These are phyloP conservation scores for Pestalotiopsis sp. DNA, from an alignment of 2,329 filamentous ascomycete species.

Conservation along the genomic window DNA sequence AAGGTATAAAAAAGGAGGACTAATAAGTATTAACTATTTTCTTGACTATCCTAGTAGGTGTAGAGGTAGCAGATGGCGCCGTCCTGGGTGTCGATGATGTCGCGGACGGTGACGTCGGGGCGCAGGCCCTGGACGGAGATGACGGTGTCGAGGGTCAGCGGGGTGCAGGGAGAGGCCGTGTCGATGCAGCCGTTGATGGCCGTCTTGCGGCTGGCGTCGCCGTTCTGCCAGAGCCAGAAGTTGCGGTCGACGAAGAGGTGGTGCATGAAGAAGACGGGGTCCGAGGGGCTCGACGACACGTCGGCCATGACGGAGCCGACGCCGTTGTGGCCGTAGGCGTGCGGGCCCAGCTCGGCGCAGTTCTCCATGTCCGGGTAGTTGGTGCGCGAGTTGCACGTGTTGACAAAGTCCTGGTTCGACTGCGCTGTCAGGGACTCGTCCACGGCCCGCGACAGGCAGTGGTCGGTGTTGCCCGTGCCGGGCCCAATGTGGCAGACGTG, in stretches of 20 bases:
- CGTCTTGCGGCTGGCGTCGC: conserved; percentile 11
- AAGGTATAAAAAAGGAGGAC: not conserved
- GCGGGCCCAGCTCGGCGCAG: conserved; percentile 22
- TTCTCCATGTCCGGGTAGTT: conserved; percentile 16
- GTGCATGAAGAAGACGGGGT: conserved; percentile 39
- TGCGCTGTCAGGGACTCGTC: conserved; percentile 24
- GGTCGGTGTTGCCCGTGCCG: conserved; percentile 18
- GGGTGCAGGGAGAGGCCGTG: conserved; percentile 22
- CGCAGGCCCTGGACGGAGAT: conserved; percentile 13
- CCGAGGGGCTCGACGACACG: conserved; percentile 31
- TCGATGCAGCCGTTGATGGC: conserved; percentile 20
- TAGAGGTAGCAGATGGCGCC: conserved; percentile 17
- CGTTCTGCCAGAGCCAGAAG: conserved; percentile 15
- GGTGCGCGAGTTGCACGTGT: conserved; percentile 17
- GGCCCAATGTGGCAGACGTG: conserved; percentile 21
- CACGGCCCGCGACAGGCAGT: conserved; percentile 35
- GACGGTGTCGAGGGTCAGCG: conserved; percentile 13
- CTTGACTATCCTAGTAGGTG: conserved; percentile 11
- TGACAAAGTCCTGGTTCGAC: conserved; percentile 18
- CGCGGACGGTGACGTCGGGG: conserved; percentile 12
- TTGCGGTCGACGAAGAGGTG: conserved; percentile 28
- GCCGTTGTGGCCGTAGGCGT: conserved; percentile 37
- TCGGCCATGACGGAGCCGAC: conserved; percentile 35
- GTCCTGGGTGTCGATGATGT: conserved; percentile 13
- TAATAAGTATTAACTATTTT: not conserved